A percentile compares a stretch with the other conserved stretches of the same genome.
Conservation (phyloP, 2,329 filamentous ascomycete species). For the Cryphonectria parasitica region DNA sequence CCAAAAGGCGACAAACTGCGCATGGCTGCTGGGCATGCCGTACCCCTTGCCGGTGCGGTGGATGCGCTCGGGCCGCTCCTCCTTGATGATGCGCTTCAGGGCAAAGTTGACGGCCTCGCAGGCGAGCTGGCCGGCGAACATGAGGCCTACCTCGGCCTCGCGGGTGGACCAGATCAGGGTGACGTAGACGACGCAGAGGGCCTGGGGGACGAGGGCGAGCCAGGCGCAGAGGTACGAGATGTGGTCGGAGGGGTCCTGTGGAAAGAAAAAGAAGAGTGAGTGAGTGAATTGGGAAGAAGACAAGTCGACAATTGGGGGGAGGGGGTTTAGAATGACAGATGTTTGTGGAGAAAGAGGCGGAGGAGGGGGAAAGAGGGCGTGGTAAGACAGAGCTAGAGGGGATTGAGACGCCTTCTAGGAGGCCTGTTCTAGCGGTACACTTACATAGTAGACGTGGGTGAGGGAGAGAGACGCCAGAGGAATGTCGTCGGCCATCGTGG, state of each 20-base stretch:
- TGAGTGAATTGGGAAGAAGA: no score
- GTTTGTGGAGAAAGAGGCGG: not conserved
- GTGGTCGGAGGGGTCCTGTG: conserved; percentile 80
- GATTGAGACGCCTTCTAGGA: not conserved
- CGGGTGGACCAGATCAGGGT: conserved; percentile 90
- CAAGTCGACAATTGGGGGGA: no score
- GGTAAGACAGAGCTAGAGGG: not conserved
- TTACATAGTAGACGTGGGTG: conserved; percentile 94
- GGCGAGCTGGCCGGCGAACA: conserved; percentile 88
- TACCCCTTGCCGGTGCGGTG: conserved; percentile 86
- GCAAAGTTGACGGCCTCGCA: conserved; percentile 91
- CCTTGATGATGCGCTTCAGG: conserved; percentile 88
- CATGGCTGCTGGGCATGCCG: conserved; percentile 94
- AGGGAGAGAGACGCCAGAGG: conserved; percentile 88
- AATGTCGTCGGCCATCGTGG: conserved; percentile 46
- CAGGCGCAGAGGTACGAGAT: conserved; percentile 89
- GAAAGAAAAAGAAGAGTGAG: not conserved
- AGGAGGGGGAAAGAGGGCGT: conserved; percentile 4
- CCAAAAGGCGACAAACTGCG: conserved; percentile 94
- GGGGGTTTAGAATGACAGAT: not conserved
- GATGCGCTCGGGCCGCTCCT: conserved; percentile 82
- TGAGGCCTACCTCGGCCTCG: conserved; percentile 84
- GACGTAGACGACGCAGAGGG: conserved; percentile 85
- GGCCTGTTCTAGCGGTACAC: conserved; percentile 35
- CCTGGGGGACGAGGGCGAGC: conserved; percentile 92